Conservation (phyloP, 1,284 basidiomycete genomes). For the Malassezia arunalokei region DNA sequence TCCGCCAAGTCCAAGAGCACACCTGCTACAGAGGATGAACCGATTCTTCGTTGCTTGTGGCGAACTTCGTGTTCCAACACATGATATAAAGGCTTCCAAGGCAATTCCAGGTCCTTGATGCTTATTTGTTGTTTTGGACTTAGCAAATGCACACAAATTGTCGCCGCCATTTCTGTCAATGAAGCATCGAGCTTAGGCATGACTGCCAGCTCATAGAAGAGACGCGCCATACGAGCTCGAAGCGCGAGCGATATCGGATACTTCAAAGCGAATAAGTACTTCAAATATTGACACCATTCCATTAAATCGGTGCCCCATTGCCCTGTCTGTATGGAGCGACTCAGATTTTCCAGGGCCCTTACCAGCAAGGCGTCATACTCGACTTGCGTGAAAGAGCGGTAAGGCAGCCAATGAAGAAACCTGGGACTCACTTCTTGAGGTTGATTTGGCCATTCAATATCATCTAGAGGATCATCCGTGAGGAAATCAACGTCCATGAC, state of each 20-base stretch:
- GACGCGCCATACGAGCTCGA: constrained; percentile 61
- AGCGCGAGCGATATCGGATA: constrained; percentile 50
- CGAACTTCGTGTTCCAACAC: constrained; percentile 71
- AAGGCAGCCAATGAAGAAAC: constrained; percentile 53
- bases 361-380: constrained; percentile 71
- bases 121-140: constrained; percentile 62
- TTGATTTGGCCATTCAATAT: background rate
- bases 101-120: constrained; percentile 69
- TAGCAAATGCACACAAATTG: constrained; percentile 62
- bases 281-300: constrained; percentile 51
- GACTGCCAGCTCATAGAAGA: constrained; percentile 71
- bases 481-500: constrained; percentile 5
- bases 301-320: constrained; percentile 51
- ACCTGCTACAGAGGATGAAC: constrained; percentile 54
- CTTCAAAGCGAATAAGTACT: constrained; percentile 39
- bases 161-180: constrained; percentile 59
- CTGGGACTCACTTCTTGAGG: background rate
- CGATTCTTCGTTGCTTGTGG: constrained; percentile 55
- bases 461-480: constrained; percentile 3
- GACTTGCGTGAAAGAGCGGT: constrained; percentile 64
- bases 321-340: constrained; percentile 64
- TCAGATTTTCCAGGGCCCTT: constrained; percentile 60
- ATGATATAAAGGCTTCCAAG: constrained; percentile 74
- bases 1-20: constrained; percentile 76
- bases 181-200: constrained; percentile 64